phyloP scores from a whole-genome alignment of 2,329 filamentous ascomycete species.

The Arthrobotrys iridis region DNA sequence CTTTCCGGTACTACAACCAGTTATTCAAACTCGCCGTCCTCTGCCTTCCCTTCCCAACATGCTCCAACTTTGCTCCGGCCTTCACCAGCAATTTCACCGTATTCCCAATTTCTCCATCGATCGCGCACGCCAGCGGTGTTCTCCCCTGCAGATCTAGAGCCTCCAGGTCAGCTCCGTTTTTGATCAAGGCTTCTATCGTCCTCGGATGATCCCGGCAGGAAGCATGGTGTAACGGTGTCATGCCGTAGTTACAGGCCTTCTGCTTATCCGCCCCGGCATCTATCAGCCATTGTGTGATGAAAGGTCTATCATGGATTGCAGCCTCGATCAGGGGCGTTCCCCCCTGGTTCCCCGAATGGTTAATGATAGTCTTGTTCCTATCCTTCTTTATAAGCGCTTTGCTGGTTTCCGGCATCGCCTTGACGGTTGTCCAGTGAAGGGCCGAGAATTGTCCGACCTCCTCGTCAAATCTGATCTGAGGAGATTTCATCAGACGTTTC shows the following conservation, averaged over 20 bases:
- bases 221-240: constrained; percentile 36
- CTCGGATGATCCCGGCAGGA: constrained; percentile 14
- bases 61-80: constrained; percentile 10
- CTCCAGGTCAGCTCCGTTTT: constrained; percentile 25
- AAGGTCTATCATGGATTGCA: constrained; percentile 24
- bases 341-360: constrained; percentile 13
- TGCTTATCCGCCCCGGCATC: constrained; percentile 39
- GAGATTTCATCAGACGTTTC: constrained; percentile 40
- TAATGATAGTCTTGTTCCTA: constrained; percentile 23
- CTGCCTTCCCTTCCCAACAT: neutral
- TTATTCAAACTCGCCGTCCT: neutral
- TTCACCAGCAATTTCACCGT: constrained; percentile 17
- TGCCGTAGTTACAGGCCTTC: constrained; percentile 18
- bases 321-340: constrained; percentile 29
- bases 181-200: constrained; percentile 21
- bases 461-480: constrained; percentile 38
- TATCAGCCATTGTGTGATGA: constrained; percentile 39
- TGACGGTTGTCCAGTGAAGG: constrained; percentile 9
- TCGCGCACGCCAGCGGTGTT: constrained; percentile 24
- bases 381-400: constrained; percentile 25
- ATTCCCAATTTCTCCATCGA: neutral
- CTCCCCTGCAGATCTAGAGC: constrained; percentile 24
- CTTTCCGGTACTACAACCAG: neutral
- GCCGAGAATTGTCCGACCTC: neutral
- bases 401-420: constrained; percentile 25